A percentile compares a stretch with the other conserved stretches of the same genome.
These are phyloP conservation scores for Colletotrichum camelliae DNA, from an alignment of 2,329 filamentous ascomycete genomes.

Conservation along the genomic window DNA sequence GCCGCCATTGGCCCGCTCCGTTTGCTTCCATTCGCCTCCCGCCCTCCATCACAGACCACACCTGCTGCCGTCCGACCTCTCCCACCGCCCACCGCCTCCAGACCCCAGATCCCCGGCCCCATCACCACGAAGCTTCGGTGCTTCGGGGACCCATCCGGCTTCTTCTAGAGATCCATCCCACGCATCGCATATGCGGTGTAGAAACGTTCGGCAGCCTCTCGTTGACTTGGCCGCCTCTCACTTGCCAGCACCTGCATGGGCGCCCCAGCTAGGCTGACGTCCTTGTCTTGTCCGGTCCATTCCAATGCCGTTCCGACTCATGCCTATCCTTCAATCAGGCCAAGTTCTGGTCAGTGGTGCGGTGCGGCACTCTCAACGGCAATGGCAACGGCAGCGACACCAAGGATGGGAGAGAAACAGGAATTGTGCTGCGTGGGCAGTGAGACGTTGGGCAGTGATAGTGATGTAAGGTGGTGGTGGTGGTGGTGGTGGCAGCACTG, in stretches of 20 bases:
- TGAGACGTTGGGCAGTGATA: neutral
- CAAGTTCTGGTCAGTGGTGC: too few species aligned
- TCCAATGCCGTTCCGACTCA: neutral
- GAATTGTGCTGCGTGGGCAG: neutral
- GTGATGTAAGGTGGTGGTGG: neutral
- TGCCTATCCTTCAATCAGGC: neutral
- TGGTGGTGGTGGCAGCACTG: neutral
- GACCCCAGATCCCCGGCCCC: neutral
- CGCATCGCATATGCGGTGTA: conserved; percentile 14
- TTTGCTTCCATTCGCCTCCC: neutral
- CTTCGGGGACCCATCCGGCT: neutral
- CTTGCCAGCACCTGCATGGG: conserved; percentile 20
- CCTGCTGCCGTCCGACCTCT: neutral
- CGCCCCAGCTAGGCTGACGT: neutral
- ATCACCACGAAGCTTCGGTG: neutral
- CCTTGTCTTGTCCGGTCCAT: neutral
- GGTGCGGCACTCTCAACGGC: neutral
- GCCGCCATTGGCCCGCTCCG: neutral
- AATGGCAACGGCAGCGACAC: neutral
- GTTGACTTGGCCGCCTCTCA: conserved; percentile 22
- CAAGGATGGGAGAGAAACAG: neutral
- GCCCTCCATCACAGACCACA: neutral
- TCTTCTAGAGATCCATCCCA: neutral
- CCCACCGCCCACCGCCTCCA: conserved; percentile 16
- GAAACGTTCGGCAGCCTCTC: neutral